phyloP scores from a whole-genome alignment of 371 early-diverging fungal species.

The Mortierella sp. region DNA sequence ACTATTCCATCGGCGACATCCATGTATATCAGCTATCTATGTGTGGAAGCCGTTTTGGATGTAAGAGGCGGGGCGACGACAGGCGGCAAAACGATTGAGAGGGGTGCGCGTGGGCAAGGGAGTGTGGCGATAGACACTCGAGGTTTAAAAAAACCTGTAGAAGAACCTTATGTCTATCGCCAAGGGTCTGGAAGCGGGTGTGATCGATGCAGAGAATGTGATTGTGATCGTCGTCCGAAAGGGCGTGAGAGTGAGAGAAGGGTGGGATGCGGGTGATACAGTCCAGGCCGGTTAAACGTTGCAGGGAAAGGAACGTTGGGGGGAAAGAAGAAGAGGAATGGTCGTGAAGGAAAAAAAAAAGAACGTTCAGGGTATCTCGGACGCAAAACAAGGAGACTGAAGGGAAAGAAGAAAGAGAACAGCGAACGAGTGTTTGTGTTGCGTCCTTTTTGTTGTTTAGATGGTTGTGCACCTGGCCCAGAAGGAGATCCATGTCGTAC shows the following conservation, averaged over 20 bases:
- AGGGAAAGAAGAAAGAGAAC: background rate
- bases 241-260: background rate
- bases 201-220: too few relatives aligned
- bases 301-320: background rate
- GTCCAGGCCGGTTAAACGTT: too few relatives aligned
- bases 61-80: background rate
- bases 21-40: constrained; percentile 28
- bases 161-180: too few relatives aligned
- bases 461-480: constrained; percentile 1
- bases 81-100: background rate
- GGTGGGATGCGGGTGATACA: background rate
- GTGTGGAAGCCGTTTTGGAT: constrained; percentile 4
- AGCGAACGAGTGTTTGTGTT: background rate
- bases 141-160: too few relatives aligned
- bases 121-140: too few relatives aligned
- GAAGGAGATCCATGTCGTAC: background rate
- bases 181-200: too few relatives aligned
- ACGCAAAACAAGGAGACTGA: background rate
- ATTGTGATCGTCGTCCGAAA: background rate
- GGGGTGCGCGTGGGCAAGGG: too few relatives aligned
- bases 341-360: background rate
- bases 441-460: constrained; percentile 3
- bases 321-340: background rate
- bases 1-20: constrained; percentile 47
- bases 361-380: background rate